Base-by-base conservation (phyloP, 2,329 filamentous ascomycete genomes). In the Paraphaeosphaeria sporulosa region DNA sequence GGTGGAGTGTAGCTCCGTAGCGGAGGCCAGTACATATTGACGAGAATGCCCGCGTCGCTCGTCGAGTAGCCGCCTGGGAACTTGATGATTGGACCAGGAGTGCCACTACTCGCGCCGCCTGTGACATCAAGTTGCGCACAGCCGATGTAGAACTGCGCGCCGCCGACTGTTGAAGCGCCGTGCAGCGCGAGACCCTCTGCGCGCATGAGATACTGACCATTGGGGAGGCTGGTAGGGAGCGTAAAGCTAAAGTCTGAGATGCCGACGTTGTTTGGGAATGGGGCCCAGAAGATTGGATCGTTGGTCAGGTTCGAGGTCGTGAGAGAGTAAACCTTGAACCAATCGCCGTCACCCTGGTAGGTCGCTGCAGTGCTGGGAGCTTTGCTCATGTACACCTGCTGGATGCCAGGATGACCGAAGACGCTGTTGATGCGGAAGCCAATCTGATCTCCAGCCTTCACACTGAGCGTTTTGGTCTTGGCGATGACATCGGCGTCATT, bases 261-360 rank as follows among this genome's bases (percentile, higher is more conserved):
- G 69, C 50, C 68, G 62, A 66, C 69, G 71, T 40, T 64, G 4
- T 8, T 8, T 4, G 27, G 27, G 27, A 30, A 30, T 30, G 27
- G 27, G 64, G 23, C 68, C 59, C 62, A 61, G 30, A 57, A 15
- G 12, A 61, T 25, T 1, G 52, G 53, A 4, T 63, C 17, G 12
- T 27, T 36, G 9, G 57, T 56, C 30, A 60, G 53, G 6, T 34
- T 40, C 12, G 52, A 66, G 64, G 57, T 59, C 8, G 49, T 62
- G 4, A 25, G 54, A 47, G 15, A 48, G 47, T 66, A 66, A 13
- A 65, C 60, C 36, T 65, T 65, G 15, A 44, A 36, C 63, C 63
- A 65, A 40, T 21, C 25, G 9, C 61, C 82, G 58, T 89, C 83
- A 64, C 88, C 87, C 77, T 91, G 89, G 67, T 89, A 87, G 34